Evolutionary conservation across 2,329 filamentous ascomycete genomes (phyloP), one percentile per base, ranked within the genome.

Genomic region (Calonectria pteridis): DNA sequence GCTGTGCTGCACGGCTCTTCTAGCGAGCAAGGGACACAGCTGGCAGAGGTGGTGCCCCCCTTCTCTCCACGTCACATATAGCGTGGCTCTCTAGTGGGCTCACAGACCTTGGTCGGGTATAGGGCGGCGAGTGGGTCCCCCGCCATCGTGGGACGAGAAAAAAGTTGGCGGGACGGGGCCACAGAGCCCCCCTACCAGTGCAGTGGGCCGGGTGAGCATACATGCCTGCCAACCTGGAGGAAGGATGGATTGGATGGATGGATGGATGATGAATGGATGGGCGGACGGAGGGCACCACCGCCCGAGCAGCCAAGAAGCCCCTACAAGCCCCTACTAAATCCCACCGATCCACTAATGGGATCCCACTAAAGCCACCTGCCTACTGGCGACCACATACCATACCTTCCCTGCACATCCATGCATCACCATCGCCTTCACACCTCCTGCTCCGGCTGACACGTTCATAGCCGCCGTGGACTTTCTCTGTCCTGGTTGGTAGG

Each of bases 21-120:
- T n/a, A n/a, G n/a, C n/a, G n/a, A 46, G 43, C 51, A 43, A 55
- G 35, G 31, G 37, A 58, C 55, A n/a, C 23, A 28, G 55, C 55
- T 23, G 33, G 33, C n/a, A 26, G 4, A 40, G n/a, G 6, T 14
- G 43, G 9, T 46, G 9, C 43, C 23, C 10, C 31, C 31, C 13
- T 43, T 50, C 67, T 55, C 46, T 70, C 59, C 59, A 53, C 35
- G 50, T 49, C 69, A 62, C 55, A 62, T 40, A 62, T 67, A 55
- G 70, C 46, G 70, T 49, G 68, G 69, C 55, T 59, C 77, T 69
- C 69, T 73, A 73, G 69, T 65, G 63, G 77, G 72, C 76, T 77
- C 77, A 79, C 77, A 77, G 70, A 76, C 70, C 71, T 77, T 40
- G 73, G 71, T 76, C 70, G 72, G 75, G 76, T 55, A 72, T 68